A percentile compares a stretch with the other conserved stretches of the same genome.
These are phyloP conservation scores for Tuber umbilicatum DNA, from an alignment of 495 filamentous ascomycete species.

Conservation along the genomic window DNA sequence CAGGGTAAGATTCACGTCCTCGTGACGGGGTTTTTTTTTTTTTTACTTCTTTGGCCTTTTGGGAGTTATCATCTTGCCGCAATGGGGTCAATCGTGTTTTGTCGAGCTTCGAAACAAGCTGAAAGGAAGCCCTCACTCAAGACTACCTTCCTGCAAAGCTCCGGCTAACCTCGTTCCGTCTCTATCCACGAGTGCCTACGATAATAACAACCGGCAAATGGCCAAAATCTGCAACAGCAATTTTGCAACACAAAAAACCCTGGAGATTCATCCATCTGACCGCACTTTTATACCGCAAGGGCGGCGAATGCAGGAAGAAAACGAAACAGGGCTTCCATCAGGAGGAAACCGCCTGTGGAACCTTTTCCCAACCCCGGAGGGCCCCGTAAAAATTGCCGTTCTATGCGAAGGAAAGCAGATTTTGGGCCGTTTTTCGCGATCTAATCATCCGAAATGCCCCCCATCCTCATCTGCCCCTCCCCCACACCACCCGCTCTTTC, in stretches of 20 bases:
- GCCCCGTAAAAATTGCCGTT: neutral
- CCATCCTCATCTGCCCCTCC: neutral
- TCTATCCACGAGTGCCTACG: too few relatives aligned
- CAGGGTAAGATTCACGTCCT: neutral
- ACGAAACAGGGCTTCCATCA: neutral
- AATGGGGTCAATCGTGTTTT: neutral
- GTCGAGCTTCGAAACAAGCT: neutral
- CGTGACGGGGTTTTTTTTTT: slow-evolving; percentile 1
- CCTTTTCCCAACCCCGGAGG: neutral
- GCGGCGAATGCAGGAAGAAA: neutral
- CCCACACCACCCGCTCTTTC: neutral
- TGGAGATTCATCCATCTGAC: neutral
- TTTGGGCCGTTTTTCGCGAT: neutral
- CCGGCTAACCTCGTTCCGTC: too few relatives aligned
- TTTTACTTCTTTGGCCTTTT: neutral
- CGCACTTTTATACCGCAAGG: neutral
- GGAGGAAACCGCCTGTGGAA: too few relatives aligned
- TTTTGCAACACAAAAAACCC: neutral
- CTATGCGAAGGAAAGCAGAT: neutral
- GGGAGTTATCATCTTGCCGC: neutral
- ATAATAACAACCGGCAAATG: neutral
- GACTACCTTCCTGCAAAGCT: too few relatives aligned
- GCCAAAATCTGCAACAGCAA: neutral
- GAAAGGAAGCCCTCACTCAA: neutral
- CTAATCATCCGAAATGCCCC: neutral